phyloP scores from a whole-genome alignment of 345 rosid genomes.

The Citrus mangshanensis region DNA sequence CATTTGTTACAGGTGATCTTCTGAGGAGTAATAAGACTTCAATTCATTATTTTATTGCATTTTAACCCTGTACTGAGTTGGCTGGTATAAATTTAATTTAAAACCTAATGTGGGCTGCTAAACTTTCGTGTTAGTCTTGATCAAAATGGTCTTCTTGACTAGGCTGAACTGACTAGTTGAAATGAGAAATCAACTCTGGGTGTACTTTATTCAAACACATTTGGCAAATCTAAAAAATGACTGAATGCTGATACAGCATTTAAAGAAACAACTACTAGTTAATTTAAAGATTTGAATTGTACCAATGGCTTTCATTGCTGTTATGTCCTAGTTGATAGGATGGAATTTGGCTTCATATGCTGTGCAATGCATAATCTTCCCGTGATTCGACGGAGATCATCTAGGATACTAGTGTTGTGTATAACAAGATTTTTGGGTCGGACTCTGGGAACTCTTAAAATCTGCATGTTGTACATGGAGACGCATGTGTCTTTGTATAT shows the following conservation, averaged over 20 bases:
- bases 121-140: neutral
- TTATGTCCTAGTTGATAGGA: neutral
- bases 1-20: constrained; percentile 72
- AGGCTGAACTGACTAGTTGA: neutral
- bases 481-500: neutral
- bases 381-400: neutral
- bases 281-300: neutral
- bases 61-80: neutral
- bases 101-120: neutral
- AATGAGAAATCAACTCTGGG: neutral
- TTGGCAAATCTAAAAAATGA: neutral
- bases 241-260: neutral
- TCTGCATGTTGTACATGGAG: neutral
- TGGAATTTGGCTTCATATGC: neutral
- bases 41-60: too few species aligned
- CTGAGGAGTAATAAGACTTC: neutral
- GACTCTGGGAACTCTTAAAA: neutral
- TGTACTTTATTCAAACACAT: neutral
- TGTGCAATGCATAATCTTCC: neutral
- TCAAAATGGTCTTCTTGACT: neutral
- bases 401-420: neutral
- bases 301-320: neutral
- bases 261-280: neutral
- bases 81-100: neutral
- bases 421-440: neutral